Evolutionary conservation across 148 eudicot species (phyloP).

Genomic region (Vaccinium corymbosum): DNA sequence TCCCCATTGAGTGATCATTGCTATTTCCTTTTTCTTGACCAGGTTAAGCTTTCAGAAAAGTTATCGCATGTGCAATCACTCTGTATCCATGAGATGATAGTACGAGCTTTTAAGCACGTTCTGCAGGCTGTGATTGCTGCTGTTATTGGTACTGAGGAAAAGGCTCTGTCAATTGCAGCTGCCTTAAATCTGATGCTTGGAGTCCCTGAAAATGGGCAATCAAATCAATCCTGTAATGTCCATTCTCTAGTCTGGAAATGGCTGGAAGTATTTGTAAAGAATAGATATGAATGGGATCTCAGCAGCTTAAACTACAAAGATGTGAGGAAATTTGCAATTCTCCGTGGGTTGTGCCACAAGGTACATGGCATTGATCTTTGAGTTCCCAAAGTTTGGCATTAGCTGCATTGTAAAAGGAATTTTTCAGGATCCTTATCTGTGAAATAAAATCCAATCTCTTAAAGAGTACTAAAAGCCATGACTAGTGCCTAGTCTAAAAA

Average conservation of each 20-base stretch:
- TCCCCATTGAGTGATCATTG: slow-evolving; percentile 11
- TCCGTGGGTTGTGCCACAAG: slow-evolving; percentile 98
- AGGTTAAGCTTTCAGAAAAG: slow-evolving; percentile 97
- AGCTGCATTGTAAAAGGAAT: not conserved
- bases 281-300: slow-evolving; percentile 90
- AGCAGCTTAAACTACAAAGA: slow-evolving; percentile 68
- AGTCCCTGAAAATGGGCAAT: slow-evolving; percentile 40
- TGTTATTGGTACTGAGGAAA: slow-evolving; percentile 48
- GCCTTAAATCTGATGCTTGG: slow-evolving; percentile 92
- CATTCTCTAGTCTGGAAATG: slow-evolving; percentile 73
- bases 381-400: not conserved
- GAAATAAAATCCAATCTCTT: not conserved
- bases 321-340: slow-evolving; percentile 86
- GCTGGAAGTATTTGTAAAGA: slow-evolving; percentile 75
- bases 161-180: slow-evolving; percentile 75
- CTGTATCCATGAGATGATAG: slow-evolving; percentile 98
- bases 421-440: not conserved
- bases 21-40: slow-evolving; percentile 26
- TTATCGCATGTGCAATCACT: slow-evolving; percentile 98
- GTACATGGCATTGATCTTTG: slow-evolving; percentile 31
- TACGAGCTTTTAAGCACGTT: slow-evolving; percentile 97
- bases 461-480: not conserved
- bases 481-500: not conserved
- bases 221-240: slow-evolving; percentile 39
- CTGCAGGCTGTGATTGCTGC: slow-evolving; percentile 93